Evolutionary conservation across 108 stramenopile genomes (phyloP).

Genomic region (Skeletonema menzelii): DNA sequence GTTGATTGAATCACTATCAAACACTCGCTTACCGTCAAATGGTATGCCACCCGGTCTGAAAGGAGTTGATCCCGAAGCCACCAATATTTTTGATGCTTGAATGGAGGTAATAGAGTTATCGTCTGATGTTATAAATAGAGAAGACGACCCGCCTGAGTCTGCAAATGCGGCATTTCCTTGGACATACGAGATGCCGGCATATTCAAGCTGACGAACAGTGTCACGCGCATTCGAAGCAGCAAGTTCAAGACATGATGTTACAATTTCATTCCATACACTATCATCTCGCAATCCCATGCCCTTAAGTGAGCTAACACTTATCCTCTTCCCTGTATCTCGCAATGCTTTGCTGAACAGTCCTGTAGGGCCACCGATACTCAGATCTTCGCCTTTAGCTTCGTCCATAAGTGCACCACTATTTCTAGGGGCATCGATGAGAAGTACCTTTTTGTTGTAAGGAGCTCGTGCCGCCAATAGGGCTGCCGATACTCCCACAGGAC

Average conservation of each 20-base stretch:
- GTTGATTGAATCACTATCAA: conserved; percentile 81
- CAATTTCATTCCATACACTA: conserved; percentile 80
- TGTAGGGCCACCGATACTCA: conserved; percentile 77
- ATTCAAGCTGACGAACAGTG: conserved; percentile 60
- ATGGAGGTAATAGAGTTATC: conserved; percentile 33
- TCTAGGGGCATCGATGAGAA: conserved; percentile 71
- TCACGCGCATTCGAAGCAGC: conserved; percentile 74
- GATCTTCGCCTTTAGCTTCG: conserved; percentile 64
- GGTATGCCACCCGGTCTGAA: conserved; percentile 73
- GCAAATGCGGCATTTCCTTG: conserved; percentile 67
- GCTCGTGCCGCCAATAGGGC: conserved; percentile 55
- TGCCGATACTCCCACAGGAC: conserved; percentile 74
- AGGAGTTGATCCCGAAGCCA: conserved; percentile 73
- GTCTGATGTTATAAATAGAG: conserved; percentile 36
- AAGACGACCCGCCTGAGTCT: conserved; percentile 54
- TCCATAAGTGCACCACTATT: conserved; percentile 68
- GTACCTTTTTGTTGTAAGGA: conserved; percentile 51
- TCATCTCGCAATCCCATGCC: conserved; percentile 79
- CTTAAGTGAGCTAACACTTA: conserved; percentile 65
- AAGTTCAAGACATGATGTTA: conserved; percentile 64
- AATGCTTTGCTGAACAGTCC: conserved; percentile 77
- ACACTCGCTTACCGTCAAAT: conserved; percentile 75
- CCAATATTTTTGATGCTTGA: conserved; percentile 53
- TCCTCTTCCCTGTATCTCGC: conserved; percentile 74
- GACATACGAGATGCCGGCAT: conserved; percentile 60